These are phyloP conservation scores for Monilinia fructigena DNA, from an alignment of 2,329 filamentous ascomycete genomes.

Conservation along the genomic window DNA sequence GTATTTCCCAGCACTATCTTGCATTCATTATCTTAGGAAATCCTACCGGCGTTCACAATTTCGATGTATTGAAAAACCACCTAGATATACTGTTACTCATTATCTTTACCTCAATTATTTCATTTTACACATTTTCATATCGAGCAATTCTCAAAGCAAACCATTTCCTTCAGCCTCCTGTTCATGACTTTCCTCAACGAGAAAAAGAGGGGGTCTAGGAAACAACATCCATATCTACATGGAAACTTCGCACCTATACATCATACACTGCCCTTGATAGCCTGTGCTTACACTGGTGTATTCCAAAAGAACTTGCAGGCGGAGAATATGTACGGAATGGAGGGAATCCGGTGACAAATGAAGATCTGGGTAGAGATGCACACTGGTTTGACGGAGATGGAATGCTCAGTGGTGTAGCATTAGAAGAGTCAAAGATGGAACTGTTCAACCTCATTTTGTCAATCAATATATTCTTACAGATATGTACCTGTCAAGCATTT, in stretches of 20 bases:
- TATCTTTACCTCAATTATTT: neutral
- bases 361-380: constrained; percentile 58
- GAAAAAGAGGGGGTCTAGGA: constrained; percentile 30
- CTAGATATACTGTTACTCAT: neutral
- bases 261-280: constrained; percentile 53
- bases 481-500: constrained; percentile 55
- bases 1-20: neutral
- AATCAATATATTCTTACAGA: constrained; percentile 70
- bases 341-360: constrained; percentile 63
- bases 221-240: constrained; percentile 50
- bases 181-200: constrained; percentile 33
- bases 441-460: constrained; percentile 61
- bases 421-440: constrained; percentile 43
- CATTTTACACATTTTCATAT: neutral
- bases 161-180: constrained; percentile 29
- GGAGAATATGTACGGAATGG: constrained; percentile 73
- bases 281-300: constrained; percentile 57
- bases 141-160: constrained; percentile 2
- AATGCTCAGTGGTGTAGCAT: constrained; percentile 68
- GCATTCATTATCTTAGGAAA: neutral
- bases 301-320: constrained; percentile 64
- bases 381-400: constrained; percentile 78
- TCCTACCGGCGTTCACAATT: neutral
- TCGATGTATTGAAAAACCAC: neutral
- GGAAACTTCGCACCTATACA: constrained; percentile 71